These are phyloP conservation scores for Trichosanthes cucumerina DNA, from an alignment of 306 rosid species.

Conservation along the genomic window DNA sequence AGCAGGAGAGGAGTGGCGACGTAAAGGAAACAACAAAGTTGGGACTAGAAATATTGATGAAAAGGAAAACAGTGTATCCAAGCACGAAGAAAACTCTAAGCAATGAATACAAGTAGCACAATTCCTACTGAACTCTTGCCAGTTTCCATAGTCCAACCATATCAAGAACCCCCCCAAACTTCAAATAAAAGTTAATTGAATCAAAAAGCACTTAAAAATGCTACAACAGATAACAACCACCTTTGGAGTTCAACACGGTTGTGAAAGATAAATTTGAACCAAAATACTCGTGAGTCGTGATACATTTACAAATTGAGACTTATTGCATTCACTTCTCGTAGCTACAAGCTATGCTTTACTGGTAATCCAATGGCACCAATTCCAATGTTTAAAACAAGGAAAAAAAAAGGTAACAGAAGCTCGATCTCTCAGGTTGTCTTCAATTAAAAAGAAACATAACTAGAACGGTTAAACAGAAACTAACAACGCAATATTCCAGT, in stretches of 20 bases:
- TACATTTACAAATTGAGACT: neutral
- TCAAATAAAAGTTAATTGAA: neutral
- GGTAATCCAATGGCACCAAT: neutral
- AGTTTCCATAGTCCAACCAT: neutral
- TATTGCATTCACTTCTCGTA: neutral
- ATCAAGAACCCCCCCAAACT: neutral
- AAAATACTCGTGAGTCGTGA: neutral
- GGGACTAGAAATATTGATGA: neutral
- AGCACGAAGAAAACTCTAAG: neutral
- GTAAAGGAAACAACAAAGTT: neutral
- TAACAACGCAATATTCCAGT: neutral
- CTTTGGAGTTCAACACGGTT: neutral
- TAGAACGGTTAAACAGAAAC: neutral
- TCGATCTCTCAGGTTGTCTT: neutral
- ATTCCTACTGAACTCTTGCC: neutral
- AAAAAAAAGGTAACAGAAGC: neutral
- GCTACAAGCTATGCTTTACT: neutral
- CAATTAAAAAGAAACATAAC: neutral
- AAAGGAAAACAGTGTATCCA: neutral
- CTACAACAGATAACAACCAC: neutral
- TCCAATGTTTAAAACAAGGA: neutral
- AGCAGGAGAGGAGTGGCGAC: neutral
- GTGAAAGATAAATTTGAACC: neutral
- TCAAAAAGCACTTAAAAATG: neutral
- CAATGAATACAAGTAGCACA: neutral